Evolutionary conservation across 2,329 filamentous ascomycete genomes (phyloP), one percentile per base, ranked within the genome.

Genomic region (Sporothrix brasiliensis): DNA sequence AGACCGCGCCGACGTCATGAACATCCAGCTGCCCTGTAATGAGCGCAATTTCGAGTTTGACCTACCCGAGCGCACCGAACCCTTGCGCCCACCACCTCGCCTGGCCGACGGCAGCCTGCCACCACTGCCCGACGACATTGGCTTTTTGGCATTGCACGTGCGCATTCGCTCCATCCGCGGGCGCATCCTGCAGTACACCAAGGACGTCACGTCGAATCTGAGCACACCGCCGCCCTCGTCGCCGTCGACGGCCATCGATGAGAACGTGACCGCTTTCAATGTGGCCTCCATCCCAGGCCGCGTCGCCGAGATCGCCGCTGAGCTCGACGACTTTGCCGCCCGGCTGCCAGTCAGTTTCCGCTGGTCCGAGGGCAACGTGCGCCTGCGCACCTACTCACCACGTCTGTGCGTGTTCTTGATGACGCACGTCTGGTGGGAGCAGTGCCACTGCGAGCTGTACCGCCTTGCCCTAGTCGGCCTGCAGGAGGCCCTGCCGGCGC

Each of bases 401-500:
- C 80, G 86, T 3, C 81, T 88, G 5, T 86, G 85, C 72, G 84
- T 86, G 54, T 88, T 86, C 71, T 79, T 87, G 74, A 87, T 87
- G 85, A 87, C 87, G 11, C 86, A 88, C 73, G 80, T 88, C 10
- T 86, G 83, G 84, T 87, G 85, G 85, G 80, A 84, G 39, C 86
- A 87, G 72, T 88, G 86, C 70, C 82, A 87, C 73, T 85, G 85
- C 73, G 86, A 88, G 74, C 78, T 88, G 2, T 87, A 86, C 73
- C 83, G 86, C 1, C 79, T 87, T 7, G 84, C 82, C 2, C 79
- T 88, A 9, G 79, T 80, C 0, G 85, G 85, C 0, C 79, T 87
- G 47, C 82, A 83, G 24, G 85, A 87, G 50, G 83, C 85, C 0
- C 77, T 87, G 0, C 80, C 85, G 2, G 79, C 79, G 7, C 76